Base-by-base conservation (phyloP, 148 eudicot species). In the Pharnaceum exiguum region DNA sequence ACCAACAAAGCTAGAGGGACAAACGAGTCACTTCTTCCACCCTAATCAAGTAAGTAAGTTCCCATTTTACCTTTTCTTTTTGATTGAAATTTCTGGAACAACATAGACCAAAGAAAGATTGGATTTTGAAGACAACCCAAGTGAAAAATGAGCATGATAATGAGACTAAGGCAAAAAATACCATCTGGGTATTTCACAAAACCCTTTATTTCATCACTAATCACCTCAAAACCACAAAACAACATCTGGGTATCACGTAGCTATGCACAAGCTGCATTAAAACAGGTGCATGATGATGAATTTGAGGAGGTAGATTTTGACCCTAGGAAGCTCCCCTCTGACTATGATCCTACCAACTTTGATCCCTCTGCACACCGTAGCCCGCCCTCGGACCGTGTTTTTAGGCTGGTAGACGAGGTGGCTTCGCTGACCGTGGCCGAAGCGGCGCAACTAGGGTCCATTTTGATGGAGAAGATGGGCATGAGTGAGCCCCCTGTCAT, bases 371-470 rank as follows among this genome's bases (percentile, higher is more conserved):
- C 78, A 27, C 89, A 88, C 53, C 87, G 91, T 2, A 88, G 83
- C 49, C 96, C 95, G 24, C 91, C 96, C 4, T 74, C 81, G 2
- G 90, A 85, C 3, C 74, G 95, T 2, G 95, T 88, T 1, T 88
- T 86, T 67, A 79, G 83, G 75, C 86, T 93, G 10, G 99, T 88
- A 21, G 95, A 91, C 55, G 95, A 85, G 57, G 75, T 93, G 18
- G 55, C 99, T 2, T 75, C 75, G 8, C 81, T 93, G 17, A 83
- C 90, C 11, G 71, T 93, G 50, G 39, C 63, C 4, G 96, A 93
- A 71, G 67, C 76, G 11, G 68, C 90, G 1, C 85, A 85, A 67
- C 70, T 88, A 3, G 70, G 79, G 16, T 53, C 79, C 4, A 74
- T 88, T 57, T 45, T 88, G 77, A 88, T 88, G 96, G 75, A 75